A percentile compares a stretch with the other conserved stretches of the same genome.
These are phyloP conservation scores for Garcia nutans DNA, from an alignment of 345 rosid species.

Conservation along the genomic window DNA sequence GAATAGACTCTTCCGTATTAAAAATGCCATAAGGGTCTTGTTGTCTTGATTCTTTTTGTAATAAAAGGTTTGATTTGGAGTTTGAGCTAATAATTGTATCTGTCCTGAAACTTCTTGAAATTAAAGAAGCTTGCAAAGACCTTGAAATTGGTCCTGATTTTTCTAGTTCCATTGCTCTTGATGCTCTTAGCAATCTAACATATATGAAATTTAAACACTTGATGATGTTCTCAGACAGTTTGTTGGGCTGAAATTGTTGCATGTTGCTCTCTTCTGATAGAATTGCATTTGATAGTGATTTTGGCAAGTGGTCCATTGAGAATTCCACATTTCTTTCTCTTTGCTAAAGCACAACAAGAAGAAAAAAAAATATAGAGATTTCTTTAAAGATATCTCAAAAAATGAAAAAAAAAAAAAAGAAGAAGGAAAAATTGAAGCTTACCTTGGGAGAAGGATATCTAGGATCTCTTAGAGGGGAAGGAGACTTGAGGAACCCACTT, in stretches of 20 bases:
- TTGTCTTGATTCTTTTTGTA: slow-evolving; percentile 69
- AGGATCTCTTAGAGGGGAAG: slow-evolving; percentile 70
- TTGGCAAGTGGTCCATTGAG: slow-evolving; percentile 49
- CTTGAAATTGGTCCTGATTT: slow-evolving; percentile 65
- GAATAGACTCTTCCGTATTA: slow-evolving; percentile 65
- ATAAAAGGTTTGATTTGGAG: slow-evolving; percentile 46
- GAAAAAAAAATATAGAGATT: neutral
- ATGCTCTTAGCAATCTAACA: slow-evolving; percentile 74
- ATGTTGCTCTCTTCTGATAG: slow-evolving; percentile 51
- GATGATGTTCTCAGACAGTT: slow-evolving; percentile 81
- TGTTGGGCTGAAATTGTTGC: slow-evolving; percentile 76
- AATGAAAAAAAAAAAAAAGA: neutral
- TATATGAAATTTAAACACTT: slow-evolving; percentile 76
- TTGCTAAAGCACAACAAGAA: slow-evolving; percentile 37
- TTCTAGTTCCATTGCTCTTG: slow-evolving; percentile 80
- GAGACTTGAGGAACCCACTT: slow-evolving; percentile 47
- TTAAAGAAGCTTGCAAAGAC: slow-evolving; percentile 47
- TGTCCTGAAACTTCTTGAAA: slow-evolving; percentile 73
- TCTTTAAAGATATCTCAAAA: neutral
- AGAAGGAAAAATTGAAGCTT: neutral
- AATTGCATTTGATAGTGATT: slow-evolving; percentile 48
- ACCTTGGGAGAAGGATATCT: slow-evolving; percentile 74
- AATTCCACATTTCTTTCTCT: slow-evolving; percentile 53
- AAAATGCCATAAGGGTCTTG: slow-evolving; percentile 88
- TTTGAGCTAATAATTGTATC: slow-evolving; percentile 38